phyloP scores from a whole-genome alignment of 2,329 filamentous ascomycete genomes.

The Talaromyces rugulosus region DNA sequence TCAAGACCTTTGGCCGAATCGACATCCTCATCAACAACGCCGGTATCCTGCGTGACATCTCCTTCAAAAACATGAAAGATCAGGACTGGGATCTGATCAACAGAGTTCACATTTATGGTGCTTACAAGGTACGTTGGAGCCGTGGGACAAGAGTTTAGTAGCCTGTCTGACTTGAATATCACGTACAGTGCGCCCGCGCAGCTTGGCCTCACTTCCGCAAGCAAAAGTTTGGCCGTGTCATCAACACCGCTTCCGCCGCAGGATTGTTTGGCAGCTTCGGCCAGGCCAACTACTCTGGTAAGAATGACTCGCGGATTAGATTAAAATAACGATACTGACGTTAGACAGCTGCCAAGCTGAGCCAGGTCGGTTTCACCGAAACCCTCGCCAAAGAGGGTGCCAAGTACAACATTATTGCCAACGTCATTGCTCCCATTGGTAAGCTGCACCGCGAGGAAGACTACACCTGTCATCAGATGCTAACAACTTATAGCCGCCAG shows the following conservation, averaged over 20 bases:
- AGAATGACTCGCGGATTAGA: neutral
- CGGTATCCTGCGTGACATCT: slow-evolving; percentile 88
- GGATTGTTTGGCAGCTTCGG: slow-evolving; percentile 95
- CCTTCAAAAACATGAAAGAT: slow-evolving; percentile 99
- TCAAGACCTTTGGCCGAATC: slow-evolving; percentile 60
- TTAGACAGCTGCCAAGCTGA: slow-evolving; percentile 74
- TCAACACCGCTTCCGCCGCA: slow-evolving; percentile 95
- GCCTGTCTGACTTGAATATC: slow-evolving; percentile 14
- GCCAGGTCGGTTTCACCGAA: slow-evolving; percentile 94
- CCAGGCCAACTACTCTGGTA: slow-evolving; percentile 87
- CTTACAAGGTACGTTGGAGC: slow-evolving; percentile 64
- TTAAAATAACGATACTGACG: slow-evolving; percentile 18
- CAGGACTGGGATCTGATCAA: slow-evolving; percentile 94
- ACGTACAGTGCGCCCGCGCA: slow-evolving; percentile 69
- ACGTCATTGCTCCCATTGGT: slow-evolving; percentile 86
- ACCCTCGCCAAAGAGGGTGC: slow-evolving; percentile 94
- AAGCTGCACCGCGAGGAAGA: slow-evolving; percentile 15
- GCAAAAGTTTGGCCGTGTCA: slow-evolving; percentile 95
- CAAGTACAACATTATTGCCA: slow-evolving; percentile 97
- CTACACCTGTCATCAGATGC: neutral
- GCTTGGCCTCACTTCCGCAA: slow-evolving; percentile 98
- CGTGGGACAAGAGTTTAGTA: neutral
- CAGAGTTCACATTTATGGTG: slow-evolving; percentile 85
- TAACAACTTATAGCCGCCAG: slow-evolving; percentile 63
- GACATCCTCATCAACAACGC: slow-evolving; percentile 98